A percentile compares a stretch with the other conserved stretches of the same genome.
Conservation (phyloP, 305 asterid genomes). For the Vinca major region DNA sequence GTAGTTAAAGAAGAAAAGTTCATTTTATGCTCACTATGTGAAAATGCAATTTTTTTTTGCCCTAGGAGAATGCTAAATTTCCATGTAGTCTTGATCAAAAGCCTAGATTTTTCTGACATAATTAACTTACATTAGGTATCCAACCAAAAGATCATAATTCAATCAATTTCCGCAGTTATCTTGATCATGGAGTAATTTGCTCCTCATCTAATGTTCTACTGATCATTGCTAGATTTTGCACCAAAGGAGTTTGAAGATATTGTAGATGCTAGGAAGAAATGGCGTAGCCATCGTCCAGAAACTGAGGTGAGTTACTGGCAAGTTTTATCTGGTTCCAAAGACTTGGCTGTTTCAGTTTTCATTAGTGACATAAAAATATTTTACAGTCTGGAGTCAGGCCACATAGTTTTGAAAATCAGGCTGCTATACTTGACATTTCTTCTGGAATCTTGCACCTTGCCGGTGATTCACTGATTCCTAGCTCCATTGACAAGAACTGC, state of each 20-base stretch:
- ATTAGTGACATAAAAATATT: constrained; percentile 18
- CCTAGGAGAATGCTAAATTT: background rate
- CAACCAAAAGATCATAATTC: background rate
- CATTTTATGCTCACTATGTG: constrained; percentile 7
- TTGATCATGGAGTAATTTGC: background rate
- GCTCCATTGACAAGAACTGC: constrained; percentile 60
- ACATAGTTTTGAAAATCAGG: constrained; percentile 30
- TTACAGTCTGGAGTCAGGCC: constrained; percentile 31
- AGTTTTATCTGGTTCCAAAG: constrained; percentile 6
- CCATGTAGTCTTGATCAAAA: background rate
- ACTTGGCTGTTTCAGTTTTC: constrained; percentile 17
- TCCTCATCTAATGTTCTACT: background rate
- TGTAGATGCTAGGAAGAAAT: constrained; percentile 37
- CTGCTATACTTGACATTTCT: constrained; percentile 53
- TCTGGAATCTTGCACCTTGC: constrained; percentile 56
- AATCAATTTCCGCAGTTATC: background rate
- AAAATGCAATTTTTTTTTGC: background rate
- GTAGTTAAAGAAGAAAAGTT: background rate
- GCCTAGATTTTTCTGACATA: background rate
- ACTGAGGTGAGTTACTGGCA: constrained; percentile 36
- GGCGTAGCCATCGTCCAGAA: constrained; percentile 37
- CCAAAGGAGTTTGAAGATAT: constrained; percentile 31
- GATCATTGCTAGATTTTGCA: constrained; percentile 30
- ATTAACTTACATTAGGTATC: background rate
- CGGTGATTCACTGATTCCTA: constrained; percentile 61